phyloP scores from a whole-genome alignment of 495 filamentous ascomycete species.

The Alectoria sarmentosa region DNA sequence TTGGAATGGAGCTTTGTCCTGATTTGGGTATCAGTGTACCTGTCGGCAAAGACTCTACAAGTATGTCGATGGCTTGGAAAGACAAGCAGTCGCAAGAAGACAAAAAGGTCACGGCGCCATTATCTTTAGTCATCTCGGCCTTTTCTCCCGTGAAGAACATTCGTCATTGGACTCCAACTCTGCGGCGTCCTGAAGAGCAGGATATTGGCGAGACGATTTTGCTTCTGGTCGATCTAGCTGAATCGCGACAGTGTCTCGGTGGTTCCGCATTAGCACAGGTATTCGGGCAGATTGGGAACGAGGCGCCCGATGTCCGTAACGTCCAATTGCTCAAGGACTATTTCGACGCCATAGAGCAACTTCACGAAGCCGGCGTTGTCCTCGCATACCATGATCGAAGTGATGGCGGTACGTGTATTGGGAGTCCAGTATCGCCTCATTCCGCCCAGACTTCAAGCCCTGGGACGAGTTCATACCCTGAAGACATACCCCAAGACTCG shows the following conservation, averaged over 20 bases:
- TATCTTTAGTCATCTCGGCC: slow-evolving; percentile 84
- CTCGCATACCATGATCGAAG: slow-evolving; percentile 93
- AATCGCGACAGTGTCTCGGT: slow-evolving; percentile 69
- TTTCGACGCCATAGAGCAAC: slow-evolving; percentile 79
- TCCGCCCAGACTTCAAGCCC: no score
- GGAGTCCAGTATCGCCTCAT: no score
- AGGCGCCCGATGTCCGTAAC: slow-evolving; percentile 79
- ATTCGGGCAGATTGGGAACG: slow-evolving; percentile 77
- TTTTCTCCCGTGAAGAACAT: slow-evolving; percentile 77
- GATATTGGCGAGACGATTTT: slow-evolving; percentile 86
- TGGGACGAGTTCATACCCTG: no score
- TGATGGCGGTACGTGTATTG: no score
- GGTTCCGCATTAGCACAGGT: slow-evolving; percentile 92
- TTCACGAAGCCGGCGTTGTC: slow-evolving; percentile 81
- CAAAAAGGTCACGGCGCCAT: slow-evolving; percentile 85
- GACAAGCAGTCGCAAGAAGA: slow-evolving; percentile 56
- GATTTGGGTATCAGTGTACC: slow-evolving; percentile 85
- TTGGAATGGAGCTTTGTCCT: slow-evolving; percentile 81
- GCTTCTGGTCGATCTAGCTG: slow-evolving; percentile 84
- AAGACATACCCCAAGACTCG: no score
- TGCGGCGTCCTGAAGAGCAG: slow-evolving; percentile 76
- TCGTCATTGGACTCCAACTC: slow-evolving; percentile 82
- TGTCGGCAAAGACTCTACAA: slow-evolving; percentile 96
- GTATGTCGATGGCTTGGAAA: slow-evolving; percentile 97
- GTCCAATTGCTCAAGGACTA: slow-evolving; percentile 78